These are phyloP conservation scores for Kalaharituber pfeilii DNA, from an alignment of 2,329 filamentous ascomycete genomes.

Conservation along the genomic window DNA sequence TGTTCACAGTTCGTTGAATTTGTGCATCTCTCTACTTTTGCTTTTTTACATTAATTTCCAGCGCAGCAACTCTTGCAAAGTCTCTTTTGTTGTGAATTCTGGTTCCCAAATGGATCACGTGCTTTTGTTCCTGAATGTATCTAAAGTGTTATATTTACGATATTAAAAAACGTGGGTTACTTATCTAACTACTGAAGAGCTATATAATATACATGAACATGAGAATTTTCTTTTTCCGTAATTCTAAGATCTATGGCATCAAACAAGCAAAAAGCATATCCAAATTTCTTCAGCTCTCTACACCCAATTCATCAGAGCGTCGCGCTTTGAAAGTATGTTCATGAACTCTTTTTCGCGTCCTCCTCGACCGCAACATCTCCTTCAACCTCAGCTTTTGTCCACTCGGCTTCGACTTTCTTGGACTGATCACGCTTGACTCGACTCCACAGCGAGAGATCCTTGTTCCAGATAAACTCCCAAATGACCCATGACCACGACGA, in stretches of 20 bases:
- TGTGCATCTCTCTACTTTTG: neutral
- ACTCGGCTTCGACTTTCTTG: slow-evolving; percentile 33
- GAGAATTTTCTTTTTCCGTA: too few relatives aligned
- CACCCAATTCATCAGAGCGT: too few relatives aligned
- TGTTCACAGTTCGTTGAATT: neutral
- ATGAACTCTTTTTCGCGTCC: slow-evolving; percentile 3
- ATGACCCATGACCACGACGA: slow-evolving; percentile 84
- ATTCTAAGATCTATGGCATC: too few relatives aligned
- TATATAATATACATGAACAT: too few relatives aligned
- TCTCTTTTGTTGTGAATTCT: neutral
- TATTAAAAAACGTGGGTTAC: neutral
- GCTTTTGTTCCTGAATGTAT: neutral
- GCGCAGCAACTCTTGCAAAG: too few relatives aligned
- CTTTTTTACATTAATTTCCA: neutral
- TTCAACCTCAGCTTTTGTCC: slow-evolving; percentile 17
- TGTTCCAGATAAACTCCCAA: slow-evolving; percentile 88
- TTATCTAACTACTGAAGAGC: too few relatives aligned
- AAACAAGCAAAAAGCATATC: too few relatives aligned
- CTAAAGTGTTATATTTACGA: neutral
- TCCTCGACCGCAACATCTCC: neutral
- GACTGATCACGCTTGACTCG: slow-evolving; percentile 72
- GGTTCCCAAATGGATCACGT: neutral
- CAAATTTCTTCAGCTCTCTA: too few relatives aligned
- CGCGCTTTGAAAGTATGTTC: too few relatives aligned
- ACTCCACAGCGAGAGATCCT: slow-evolving; percentile 75